These are phyloP conservation scores for Chaetoceros muelleri DNA, from an alignment of 108 stramenopile species.

Conservation along the genomic window DNA sequence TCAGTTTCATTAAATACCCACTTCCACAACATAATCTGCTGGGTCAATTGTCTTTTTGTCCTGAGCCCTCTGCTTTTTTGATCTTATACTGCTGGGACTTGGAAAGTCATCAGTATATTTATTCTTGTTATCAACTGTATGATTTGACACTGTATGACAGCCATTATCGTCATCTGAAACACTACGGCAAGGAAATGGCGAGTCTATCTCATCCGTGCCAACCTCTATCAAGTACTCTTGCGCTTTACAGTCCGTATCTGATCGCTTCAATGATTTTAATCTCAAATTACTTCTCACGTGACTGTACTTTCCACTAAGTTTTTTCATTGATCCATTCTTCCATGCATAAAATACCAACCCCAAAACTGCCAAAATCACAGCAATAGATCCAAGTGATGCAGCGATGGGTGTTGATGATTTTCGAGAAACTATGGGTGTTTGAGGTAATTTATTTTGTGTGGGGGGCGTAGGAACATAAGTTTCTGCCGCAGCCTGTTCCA, in stretches of 20 bases:
- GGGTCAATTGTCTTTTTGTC: neutral
- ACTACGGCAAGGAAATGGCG: neutral
- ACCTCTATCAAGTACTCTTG: neutral
- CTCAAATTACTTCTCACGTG: neutral
- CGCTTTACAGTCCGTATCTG: neutral
- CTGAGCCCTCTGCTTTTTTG: neutral
- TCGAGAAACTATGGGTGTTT: neutral
- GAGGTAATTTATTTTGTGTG: too few species aligned
- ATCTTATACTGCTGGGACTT: neutral
- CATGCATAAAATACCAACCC: neutral
- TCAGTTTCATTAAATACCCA: neutral
- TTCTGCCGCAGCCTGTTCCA: neutral
- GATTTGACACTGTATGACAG: neutral
- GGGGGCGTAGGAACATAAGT: too few species aligned
- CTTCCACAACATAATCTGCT: neutral
- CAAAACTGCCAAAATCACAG: neutral
- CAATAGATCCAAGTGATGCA: neutral
- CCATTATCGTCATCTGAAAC: neutral
- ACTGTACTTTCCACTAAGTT: neutral
- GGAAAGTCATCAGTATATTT: too few species aligned
- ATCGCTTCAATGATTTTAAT: neutral
- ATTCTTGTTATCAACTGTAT: neutral
- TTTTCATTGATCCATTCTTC: neutral
- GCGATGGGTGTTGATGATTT: neutral
- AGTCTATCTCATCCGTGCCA: neutral